Evolutionary conservation across 129 eudicot species (phyloP), one percentile per base, ranked within the genome.

Genomic region (Escallonia rubra): DNA sequence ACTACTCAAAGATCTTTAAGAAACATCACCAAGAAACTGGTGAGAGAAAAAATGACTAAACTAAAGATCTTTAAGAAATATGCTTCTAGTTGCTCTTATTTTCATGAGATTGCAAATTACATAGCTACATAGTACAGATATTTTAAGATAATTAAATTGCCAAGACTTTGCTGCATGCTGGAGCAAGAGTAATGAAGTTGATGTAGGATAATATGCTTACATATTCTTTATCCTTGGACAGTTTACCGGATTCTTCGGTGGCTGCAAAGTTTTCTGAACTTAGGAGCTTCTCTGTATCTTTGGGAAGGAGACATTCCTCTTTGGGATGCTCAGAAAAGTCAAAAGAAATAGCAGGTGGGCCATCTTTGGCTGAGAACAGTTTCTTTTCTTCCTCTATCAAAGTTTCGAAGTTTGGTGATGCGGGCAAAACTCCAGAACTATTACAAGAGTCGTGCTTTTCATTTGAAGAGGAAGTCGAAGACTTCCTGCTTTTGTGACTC

Each of bases 131-230:
- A 23, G 34, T 23, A 23, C 34, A 23, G 34, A 23, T 23, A 23
- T 23, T 23, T 23, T 23, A 23, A 23, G 1, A 23, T 1, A 23
- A 23, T 23, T 23, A 23, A 23, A 23, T 23, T 23, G 34, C 34
- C 34, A 23, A 23, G 34, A 23, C 34, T 23, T 23, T 23, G 34
- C 34, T 23, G 34, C 34, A 23, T 23, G 34, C 34, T 23, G 34
- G 4, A 52, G 14, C 12, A 44, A 68, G 68, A 68, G 65, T 47
- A 77, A 58, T 9, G 44, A 14, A 52, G 52, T 14, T 15, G 42
- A 23, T 60, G 57, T 56, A 23, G 34, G 62, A 44, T 74, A 53
- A 71, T 60, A 39, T 71, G 67, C 89, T 85, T 83, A 91, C 97
- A 80, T 42, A 59, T 76, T 76, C 80, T 67, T 76, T 64, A n/a